phyloP scores from a whole-genome alignment of 768 basidiomycete species.

The Leccinum aurantiacum region DNA sequence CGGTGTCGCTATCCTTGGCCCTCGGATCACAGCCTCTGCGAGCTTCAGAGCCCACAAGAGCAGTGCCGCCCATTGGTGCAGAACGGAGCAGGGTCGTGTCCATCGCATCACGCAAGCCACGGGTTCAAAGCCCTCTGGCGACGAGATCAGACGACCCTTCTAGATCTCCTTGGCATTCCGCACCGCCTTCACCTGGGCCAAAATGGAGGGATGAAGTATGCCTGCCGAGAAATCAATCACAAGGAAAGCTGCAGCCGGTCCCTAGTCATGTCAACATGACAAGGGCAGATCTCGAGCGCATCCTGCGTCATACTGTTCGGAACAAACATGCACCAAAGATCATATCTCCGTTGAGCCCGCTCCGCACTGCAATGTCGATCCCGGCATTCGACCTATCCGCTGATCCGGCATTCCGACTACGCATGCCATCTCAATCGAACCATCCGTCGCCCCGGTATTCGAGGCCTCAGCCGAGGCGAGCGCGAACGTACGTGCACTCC shows the following conservation, averaged over 20 bases:
- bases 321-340: slow-evolving; percentile 31
- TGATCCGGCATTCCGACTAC: slow-evolving; percentile 18
- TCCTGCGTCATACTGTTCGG: slow-evolving; percentile 25
- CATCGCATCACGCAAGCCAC: slow-evolving; percentile 14
- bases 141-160: slow-evolving; percentile 1
- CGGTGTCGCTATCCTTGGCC: slow-evolving; percentile 25
- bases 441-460: slow-evolving; percentile 24
- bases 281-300: slow-evolving; percentile 22
- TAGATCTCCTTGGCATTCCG: slow-evolving; percentile 10
- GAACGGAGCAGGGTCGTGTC: slow-evolving; percentile 29
- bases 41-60: slow-evolving; percentile 22
- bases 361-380: slow-evolving; percentile 17
- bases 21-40: slow-evolving; percentile 28
- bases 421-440: slow-evolving; percentile 25
- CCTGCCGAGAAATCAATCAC: not conserved
- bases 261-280: slow-evolving; percentile 6
- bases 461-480: slow-evolving; percentile 14
- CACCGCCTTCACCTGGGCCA: slow-evolving; percentile 8
- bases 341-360: slow-evolving; percentile 33
- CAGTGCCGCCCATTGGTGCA: slow-evolving; percentile 30
- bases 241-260: not conserved
- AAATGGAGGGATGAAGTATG: slow-evolving; percentile 3
- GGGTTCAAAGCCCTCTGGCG: slow-evolving; percentile 1
- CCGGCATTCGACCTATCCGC: slow-evolving; percentile 14
- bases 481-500: slow-evolving; percentile 28